Conservation (phyloP, 148 eudicot genomes). For the Rhododendron mucronatum region DNA sequence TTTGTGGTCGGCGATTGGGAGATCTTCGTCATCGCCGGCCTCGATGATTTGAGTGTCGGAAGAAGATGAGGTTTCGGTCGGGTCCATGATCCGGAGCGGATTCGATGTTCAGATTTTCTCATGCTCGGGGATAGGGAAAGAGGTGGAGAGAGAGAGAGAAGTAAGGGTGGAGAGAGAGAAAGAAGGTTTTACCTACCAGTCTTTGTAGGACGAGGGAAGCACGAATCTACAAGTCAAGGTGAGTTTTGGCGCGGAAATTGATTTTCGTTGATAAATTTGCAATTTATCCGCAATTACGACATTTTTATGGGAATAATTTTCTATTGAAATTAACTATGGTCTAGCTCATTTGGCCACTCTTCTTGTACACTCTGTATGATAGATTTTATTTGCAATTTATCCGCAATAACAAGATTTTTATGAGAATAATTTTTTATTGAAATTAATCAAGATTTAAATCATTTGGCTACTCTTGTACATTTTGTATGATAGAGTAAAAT, state of each 20-base stretch:
- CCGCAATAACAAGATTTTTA: too few species aligned
- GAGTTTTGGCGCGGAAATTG: background rate
- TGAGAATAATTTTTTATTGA: too few species aligned
- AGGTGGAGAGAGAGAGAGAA: background rate
- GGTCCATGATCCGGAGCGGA: slow-evolving; percentile 12
- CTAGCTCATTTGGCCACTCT: too few species aligned
- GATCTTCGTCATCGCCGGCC: background rate
- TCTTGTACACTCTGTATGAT: too few species aligned
- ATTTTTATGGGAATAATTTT: too few species aligned
- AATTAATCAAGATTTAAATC: too few species aligned
- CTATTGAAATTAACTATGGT: too few species aligned
- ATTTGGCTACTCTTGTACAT: too few species aligned
- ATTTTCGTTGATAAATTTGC: background rate
- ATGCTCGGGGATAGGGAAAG: background rate
- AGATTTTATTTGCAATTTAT: too few species aligned
- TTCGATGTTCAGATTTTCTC: background rate
- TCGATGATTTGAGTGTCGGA: background rate
- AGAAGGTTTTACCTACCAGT: slow-evolving; percentile 13
- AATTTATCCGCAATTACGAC: too few species aligned
- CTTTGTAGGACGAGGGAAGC: slow-evolving; percentile 14
- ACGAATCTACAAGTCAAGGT: background rate
- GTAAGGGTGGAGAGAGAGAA: background rate
- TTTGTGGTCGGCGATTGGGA: background rate
- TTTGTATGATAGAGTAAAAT: too few species aligned
- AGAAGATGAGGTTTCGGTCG: slow-evolving; percentile 2